Percentiles rank a stretch among this genome's conserved stretches.
Conservation (phyloP, 2,329 filamentous ascomycete genomes). For the Hortaea werneckii region DNA sequence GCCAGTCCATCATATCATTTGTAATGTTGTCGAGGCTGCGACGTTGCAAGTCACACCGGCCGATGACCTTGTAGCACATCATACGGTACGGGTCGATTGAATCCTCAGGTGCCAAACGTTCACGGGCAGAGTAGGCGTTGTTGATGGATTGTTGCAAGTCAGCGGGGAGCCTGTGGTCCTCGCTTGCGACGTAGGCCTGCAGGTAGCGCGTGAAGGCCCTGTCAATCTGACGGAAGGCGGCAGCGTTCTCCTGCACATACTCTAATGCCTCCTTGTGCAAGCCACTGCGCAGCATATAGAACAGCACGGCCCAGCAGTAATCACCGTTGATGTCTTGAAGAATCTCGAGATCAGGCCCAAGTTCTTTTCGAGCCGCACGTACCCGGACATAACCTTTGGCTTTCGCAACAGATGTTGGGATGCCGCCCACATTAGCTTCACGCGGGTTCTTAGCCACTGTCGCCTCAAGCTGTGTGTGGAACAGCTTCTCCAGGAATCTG, state of each 20-base stretch:
- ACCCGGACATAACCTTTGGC: conserved; percentile 86
- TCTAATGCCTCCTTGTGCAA: conserved; percentile 73
- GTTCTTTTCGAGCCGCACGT: conserved; percentile 66
- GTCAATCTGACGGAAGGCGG: conserved; percentile 80
- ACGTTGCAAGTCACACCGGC: conserved; percentile 55
- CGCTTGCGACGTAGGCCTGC: conserved; percentile 66
- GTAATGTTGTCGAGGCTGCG: conserved; percentile 48
- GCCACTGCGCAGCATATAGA: conserved; percentile 79
- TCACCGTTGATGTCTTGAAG: conserved; percentile 68
- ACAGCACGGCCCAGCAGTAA: conserved; percentile 88
- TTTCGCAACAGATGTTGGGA: conserved; percentile 80
- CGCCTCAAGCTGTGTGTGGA: conserved; percentile 66
- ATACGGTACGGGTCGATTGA: conserved; percentile 90
- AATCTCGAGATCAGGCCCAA: conserved; percentile 62
- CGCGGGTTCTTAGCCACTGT: conserved; percentile 73
- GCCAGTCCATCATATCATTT: conserved; percentile 55
- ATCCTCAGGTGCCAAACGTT: conserved; percentile 73
- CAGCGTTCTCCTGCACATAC: conserved; percentile 71
- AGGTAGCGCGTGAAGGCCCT: conserved; percentile 84
- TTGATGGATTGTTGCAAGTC: conserved; percentile 80
- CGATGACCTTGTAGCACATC: conserved; percentile 96
- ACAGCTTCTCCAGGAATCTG: conserved; percentile 68
- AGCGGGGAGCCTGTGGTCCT: conserved; percentile 65
- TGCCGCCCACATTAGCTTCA: conserved; percentile 80
- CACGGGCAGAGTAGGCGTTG: conserved; percentile 78